Percentiles rank a stretch among this genome's conserved stretches.
Conservation (phyloP, 1,284 basidiomycete species). For the Mrakiaceae sp. region DNA sequence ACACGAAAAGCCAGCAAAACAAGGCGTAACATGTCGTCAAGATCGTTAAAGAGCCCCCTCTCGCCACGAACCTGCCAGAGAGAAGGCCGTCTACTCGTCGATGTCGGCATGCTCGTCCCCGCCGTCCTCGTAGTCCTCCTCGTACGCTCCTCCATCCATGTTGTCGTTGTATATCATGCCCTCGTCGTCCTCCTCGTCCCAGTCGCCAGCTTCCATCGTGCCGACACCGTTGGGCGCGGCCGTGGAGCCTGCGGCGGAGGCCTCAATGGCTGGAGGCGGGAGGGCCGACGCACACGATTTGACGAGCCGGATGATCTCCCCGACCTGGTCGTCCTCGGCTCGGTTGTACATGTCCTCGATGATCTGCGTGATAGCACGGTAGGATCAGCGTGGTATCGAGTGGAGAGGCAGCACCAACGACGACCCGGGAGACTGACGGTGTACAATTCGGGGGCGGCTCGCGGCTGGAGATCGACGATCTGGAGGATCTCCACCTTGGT, state of each 20-base stretch:
- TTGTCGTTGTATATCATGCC: neutral
- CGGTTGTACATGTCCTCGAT: slow-evolving; percentile 15
- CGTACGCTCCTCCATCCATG: neutral
- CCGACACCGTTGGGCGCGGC: slow-evolving; percentile 11
- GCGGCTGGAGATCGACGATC: slow-evolving; percentile 13
- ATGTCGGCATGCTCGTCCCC: slow-evolving; percentile 5
- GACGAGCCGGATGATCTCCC: slow-evolving; percentile 6
- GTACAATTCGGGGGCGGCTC: slow-evolving; percentile 13
- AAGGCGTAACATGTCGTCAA: neutral
- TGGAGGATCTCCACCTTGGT: slow-evolving; percentile 16
- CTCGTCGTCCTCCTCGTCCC: slow-evolving; percentile 5
- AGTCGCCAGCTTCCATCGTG: slow-evolving; percentile 12
- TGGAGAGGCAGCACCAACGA: neutral
- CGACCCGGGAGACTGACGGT: neutral
- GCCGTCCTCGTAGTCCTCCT: neutral
- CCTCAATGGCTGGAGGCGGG: too few species aligned
- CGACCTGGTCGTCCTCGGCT: slow-evolving; percentile 7
- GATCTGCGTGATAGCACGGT: neutral
- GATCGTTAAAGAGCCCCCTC: neutral
- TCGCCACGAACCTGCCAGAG: neutral
- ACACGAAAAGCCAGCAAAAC: neutral
- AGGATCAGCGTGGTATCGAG: neutral
- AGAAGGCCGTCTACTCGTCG: slow-evolving; percentile 4
- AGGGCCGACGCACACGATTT: too few species aligned
- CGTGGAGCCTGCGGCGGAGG: too few species aligned